Conservation (phyloP, 352 stramenopile genomes). For the Blastocystis sp. region DNA sequence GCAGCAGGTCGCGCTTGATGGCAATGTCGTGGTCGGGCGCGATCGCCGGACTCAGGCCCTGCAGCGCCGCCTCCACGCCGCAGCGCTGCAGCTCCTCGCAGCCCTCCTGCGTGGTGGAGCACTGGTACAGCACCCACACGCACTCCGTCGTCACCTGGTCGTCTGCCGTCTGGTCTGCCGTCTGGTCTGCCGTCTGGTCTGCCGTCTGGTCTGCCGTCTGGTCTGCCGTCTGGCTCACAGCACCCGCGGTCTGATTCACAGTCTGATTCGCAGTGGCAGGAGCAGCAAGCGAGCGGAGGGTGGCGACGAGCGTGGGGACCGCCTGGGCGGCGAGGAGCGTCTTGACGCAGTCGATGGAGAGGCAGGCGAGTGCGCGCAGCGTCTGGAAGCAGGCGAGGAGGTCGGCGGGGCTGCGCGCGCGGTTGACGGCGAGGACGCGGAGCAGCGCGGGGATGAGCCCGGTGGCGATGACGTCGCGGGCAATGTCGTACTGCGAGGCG, state of each 20-base stretch:
- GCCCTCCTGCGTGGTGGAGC: conserved; percentile 25
- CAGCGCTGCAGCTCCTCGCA: neutral
- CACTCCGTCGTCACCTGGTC: neutral
- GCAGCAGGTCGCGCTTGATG: neutral
- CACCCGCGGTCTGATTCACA: neutral
- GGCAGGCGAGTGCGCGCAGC: neutral
- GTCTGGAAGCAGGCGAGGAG: neutral
- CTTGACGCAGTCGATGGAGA: conserved; percentile 12
- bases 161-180: neutral
- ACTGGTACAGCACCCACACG: conserved; percentile 20
- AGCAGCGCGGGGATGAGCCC: conserved; percentile 2
- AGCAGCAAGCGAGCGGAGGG: neutral
- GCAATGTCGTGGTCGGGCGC: neutral
- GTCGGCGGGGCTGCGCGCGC: neutral
- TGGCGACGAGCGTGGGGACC: neutral
- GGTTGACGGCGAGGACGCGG: neutral
- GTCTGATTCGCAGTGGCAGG: neutral
- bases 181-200: too few relatives aligned
- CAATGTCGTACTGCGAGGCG: neutral
- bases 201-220: too few relatives aligned
- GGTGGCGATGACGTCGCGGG: conserved; percentile 7
- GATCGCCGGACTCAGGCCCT: neutral
- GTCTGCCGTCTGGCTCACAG: too few relatives aligned
- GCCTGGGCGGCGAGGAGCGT: neutral
- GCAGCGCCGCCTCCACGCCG: neutral